Evolutionary conservation across 1,139 yeast species (phyloP), one percentile per base, ranked within the genome.

Genomic region (Yamadazyma membranifaciens): DNA sequence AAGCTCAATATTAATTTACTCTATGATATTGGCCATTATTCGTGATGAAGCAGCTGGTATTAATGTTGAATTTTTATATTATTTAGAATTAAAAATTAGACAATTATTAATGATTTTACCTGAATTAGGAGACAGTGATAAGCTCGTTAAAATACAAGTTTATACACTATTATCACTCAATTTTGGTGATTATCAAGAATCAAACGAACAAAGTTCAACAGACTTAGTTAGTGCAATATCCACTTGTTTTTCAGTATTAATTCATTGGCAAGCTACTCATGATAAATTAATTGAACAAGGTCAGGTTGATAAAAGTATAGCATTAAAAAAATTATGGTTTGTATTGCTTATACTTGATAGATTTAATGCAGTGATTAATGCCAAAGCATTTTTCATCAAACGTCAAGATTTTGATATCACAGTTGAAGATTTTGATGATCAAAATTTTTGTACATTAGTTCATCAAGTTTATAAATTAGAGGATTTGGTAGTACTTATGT

Each of bases 61-160:
- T 2, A 55, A 65, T 3, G 3, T 3, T 4, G 28, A 35, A 14
- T 56, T 58, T 31, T 38, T 52, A 31, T 49, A 53, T 13, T 59
- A 53, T n/a, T 47, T 63, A 33, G 68, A 63, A 30, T 45, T 52
- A 41, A 63, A 63, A 39, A 56, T 59, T 13, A 44, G 68, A 13
- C 68, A 62, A 43, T 43, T 62, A 25, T 37, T 59, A 16, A 43
- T 52, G 12, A 47, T 60, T 14, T 48, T 59, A 43, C 50, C 33
- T 1, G 69, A 67, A 40, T 47, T 69, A 22, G 73, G 73, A 4
- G 71, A 67, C 41, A 59, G 59, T 30, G 71, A 68, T 39, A 64
- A 63, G 43, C 51, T 65, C n/a, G 48, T 59, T 2, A 42, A 65
- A 27, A 46, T 66, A 36, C 54, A 59, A 2, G 60, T 65, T 1